Base-by-base conservation (phyloP, 495 filamentous ascomycete genomes). In the Trichoderma orchidacearum region DNA sequence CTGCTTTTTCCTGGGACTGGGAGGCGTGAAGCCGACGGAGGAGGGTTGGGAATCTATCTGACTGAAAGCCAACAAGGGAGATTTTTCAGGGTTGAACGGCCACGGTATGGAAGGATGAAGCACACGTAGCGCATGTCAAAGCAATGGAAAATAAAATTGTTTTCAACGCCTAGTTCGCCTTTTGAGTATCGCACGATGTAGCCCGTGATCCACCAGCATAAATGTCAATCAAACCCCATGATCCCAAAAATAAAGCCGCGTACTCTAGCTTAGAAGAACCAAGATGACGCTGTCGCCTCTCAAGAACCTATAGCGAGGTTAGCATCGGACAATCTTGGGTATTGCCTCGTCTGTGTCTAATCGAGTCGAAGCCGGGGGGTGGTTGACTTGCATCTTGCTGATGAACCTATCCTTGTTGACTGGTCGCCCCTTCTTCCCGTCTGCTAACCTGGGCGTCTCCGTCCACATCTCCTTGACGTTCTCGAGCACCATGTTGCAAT, bases 401-500 rank as follows among this genome's bases (percentile, higher is more conserved):
- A 97, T 90, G 72, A 96, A 98, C 30, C 94, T 78, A 71, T 98
- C 93, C 80, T 96, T 96, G 73, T 98, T 97, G 34, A 96, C 87
- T 30, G 89, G 86, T 68, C 85, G 82, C 54, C 92, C 89, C 74
- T 90, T 91, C 74, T 87, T 86, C 27, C 89, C 89, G 36, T 76
- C 79, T 13, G 80, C 75, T 25, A 79, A 68, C 60, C 87, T 81
- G 32, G 93, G 91, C 55, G 85, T 90, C 75, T 98, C 93, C 5
- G 90, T 96, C 93, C 93, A 98, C 90, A 98, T 97, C 77, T 98
- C 93, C 78, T 97, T 98, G 32, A 92, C 89, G 62, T 94, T 94
- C 80, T 96, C 90, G 31, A 95, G 73, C n/a, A 96, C 87, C 90
- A 95, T 94, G 73, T 95, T 95, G 76, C 70, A 70, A 58, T 71